phyloP scores from a whole-genome alignment of 441 rosid genomes.

The Erodium texanum region DNA sequence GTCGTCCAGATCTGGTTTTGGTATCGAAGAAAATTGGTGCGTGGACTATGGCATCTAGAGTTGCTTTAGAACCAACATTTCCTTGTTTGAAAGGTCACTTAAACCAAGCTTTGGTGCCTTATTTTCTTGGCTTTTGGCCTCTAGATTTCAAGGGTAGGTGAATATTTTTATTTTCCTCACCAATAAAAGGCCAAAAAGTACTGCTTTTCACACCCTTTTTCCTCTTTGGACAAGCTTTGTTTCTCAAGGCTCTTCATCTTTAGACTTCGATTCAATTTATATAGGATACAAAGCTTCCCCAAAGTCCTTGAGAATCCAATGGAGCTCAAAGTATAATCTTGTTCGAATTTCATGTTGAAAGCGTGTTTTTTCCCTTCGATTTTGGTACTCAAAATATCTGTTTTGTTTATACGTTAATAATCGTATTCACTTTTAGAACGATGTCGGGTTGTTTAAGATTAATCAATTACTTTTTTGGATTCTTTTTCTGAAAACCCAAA shows the following conservation, averaged over 20 bases:
- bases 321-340: too few relatives aligned
- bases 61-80: background rate
- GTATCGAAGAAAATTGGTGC: background rate
- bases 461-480: background rate
- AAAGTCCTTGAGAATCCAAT: background rate
- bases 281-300: background rate
- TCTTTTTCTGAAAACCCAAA: background rate
- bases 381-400: too few relatives aligned
- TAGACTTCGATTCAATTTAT: background rate
- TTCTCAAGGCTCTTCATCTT: background rate
- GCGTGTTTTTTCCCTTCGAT: background rate
- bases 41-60: background rate
- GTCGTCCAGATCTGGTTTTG: background rate
- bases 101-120: background rate
- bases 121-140: conserved; percentile 1
- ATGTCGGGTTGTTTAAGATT: too few relatives aligned
- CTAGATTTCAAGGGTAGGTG: background rate
- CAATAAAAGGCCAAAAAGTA: background rate
- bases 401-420: too few relatives aligned
- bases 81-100: conserved; percentile 1
- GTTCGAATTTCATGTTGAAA: background rate
- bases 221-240: background rate
- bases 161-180: background rate
- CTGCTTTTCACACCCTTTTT: background rate
- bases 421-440: too few relatives aligned